These are phyloP conservation scores for Candida corydali DNA, from an alignment of 805 yeast species.

Conservation along the genomic window DNA sequence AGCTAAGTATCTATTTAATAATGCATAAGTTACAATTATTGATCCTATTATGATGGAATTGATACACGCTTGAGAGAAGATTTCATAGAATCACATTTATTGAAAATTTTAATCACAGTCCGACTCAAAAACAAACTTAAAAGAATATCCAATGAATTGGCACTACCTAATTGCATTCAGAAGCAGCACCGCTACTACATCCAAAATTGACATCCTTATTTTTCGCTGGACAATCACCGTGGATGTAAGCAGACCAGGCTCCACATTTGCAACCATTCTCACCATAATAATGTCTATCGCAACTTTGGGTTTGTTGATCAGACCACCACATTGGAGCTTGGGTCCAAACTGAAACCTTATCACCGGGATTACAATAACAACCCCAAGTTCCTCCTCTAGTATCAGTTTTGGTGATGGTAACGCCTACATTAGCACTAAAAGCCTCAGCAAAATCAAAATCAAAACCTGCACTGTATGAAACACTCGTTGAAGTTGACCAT, in stretches of 20 bases:
- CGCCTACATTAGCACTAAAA: not conserved
- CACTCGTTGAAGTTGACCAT: not conserved
- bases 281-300: not conserved
- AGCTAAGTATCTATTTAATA: no score
- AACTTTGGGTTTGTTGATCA: not conserved
- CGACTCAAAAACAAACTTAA: no score
- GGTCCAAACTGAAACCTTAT: not conserved
- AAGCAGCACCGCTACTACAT: not conserved
- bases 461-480: not conserved
- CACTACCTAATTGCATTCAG: not conserved
- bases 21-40: no score
- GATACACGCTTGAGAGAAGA: no score
- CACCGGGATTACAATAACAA: not conserved
- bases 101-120: no score
- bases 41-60: no score
- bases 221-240: not conserved
- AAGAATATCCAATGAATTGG: no score
- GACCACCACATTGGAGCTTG: not conserved
- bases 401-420: not conserved
- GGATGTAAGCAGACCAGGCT: not conserved
- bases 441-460: not conserved
- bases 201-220: not conserved
- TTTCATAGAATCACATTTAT: no score
- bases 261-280: not conserved
- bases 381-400: not conserved